phyloP scores from a whole-genome alignment of 1,284 basidiomycete genomes.

The Leccinum griseonigrum region DNA sequence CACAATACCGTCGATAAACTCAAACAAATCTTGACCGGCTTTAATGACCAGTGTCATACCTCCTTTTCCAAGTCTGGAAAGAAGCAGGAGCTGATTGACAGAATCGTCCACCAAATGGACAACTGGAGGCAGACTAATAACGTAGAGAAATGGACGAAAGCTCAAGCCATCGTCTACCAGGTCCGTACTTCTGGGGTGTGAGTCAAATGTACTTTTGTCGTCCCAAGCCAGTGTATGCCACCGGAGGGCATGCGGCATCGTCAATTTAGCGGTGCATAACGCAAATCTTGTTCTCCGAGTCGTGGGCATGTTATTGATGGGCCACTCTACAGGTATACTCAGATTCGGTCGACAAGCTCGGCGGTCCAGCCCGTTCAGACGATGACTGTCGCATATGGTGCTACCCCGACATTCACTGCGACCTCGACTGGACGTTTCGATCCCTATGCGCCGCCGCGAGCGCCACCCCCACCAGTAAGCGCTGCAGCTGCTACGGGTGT shows the following conservation, averaged over 20 bases:
- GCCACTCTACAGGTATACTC: constrained; percentile 24
- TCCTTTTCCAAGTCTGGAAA: constrained; percentile 74
- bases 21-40: constrained; percentile 68
- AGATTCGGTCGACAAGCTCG: constrained; percentile 24
- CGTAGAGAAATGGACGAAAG: constrained; percentile 64
- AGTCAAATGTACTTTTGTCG: constrained; percentile 35
- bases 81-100: constrained; percentile 81
- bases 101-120: constrained; percentile 56
- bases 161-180: constrained; percentile 58
- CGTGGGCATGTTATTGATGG: constrained; percentile 17
- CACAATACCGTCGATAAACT: constrained; percentile 74
- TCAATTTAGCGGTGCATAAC: constrained; percentile 4
- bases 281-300: constrained; percentile 1
- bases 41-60: constrained; percentile 72
- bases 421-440: constrained; percentile 49
- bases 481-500: constrained; percentile 32
- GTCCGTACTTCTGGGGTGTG: constrained; percentile 60
- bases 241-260: constrained; percentile 11
- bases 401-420: constrained; percentile 22
- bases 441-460: constrained; percentile 60
- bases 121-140: constrained; percentile 53
- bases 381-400: constrained; percentile 19
- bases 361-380: constrained; percentile 28
- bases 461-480: constrained; percentile 37
- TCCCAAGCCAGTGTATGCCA: constrained; percentile 4